phyloP scores from a whole-genome alignment of 495 filamentous ascomycete species.

The Penicillium lagena region DNA sequence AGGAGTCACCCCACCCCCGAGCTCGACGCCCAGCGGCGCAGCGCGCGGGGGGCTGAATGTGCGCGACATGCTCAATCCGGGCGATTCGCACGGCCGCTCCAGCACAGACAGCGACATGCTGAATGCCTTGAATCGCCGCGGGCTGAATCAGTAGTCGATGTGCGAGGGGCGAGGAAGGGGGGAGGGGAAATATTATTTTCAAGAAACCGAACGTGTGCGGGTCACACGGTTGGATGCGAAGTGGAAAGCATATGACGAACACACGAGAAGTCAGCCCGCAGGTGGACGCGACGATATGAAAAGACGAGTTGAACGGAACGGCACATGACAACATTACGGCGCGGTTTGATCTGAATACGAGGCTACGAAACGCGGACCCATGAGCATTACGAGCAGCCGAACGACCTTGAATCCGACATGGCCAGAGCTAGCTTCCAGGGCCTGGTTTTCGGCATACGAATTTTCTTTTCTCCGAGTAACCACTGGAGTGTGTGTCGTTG shows the following conservation, averaged over 20 bases:
- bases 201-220: conserved; percentile 19
- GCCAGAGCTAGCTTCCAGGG: conserved; percentile 4
- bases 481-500: background rate
- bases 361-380: conserved; percentile 28
- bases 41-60: conserved; percentile 45
- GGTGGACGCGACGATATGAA: no score
- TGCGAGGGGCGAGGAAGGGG: background rate
- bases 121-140: conserved; percentile 45
- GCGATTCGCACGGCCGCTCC: conserved; percentile 40
- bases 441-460: conserved; percentile 19
- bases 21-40: conserved; percentile 29
- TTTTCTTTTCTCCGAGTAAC: conserved; percentile 9
- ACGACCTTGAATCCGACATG: conserved; percentile 23
- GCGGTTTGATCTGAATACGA: conserved; percentile 15
- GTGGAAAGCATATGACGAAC: background rate
- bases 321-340: background rate
- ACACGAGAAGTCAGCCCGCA: no score
- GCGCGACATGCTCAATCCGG: conserved; percentile 45
- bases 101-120: conserved; percentile 53
- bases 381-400: conserved; percentile 32
- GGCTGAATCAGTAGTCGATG: conserved; percentile 18
- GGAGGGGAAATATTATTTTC: conserved; percentile 3
- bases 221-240: conserved; percentile 18
- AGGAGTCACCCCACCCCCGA: conserved; percentile 34
- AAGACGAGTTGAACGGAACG: background rate